phyloP scores from a whole-genome alignment of 2,329 filamentous ascomycete species.

The Penicillium sp. region DNA sequence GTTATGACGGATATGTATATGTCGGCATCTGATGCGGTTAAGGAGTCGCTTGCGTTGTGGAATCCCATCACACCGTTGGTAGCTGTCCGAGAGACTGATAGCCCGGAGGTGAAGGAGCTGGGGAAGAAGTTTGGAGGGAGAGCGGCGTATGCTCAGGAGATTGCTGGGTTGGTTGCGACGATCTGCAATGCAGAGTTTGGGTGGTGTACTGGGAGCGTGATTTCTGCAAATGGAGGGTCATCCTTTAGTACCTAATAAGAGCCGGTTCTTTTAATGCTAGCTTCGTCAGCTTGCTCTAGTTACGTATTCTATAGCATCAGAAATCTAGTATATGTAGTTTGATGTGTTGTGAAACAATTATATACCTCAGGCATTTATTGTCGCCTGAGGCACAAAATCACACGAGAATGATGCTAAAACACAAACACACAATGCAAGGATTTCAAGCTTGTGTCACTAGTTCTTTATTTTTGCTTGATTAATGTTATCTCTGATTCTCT shows the following conservation, averaged over 20 bases:
- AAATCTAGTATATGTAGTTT: background rate
- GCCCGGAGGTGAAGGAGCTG: no score
- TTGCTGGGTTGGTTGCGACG: conserved; percentile 71
- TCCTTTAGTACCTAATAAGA: background rate
- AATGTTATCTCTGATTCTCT: background rate
- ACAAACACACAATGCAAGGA: background rate
- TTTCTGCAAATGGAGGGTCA: conserved; percentile 69
- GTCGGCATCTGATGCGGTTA: no score
- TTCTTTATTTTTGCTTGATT: background rate
- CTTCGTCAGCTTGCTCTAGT: no score
- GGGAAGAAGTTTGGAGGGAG: conserved; percentile 47
- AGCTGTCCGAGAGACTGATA: no score
- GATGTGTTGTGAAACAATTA: background rate
- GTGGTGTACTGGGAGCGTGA: conserved; percentile 71
- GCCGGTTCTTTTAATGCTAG: background rate
- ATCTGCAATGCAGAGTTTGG: conserved; percentile 64
- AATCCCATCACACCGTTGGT: no score
- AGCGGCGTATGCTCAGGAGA: conserved; percentile 57
- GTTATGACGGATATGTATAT: no score
- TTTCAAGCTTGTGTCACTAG: background rate
- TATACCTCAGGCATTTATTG: background rate
- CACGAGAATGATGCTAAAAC: background rate
- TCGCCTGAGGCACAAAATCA: background rate
- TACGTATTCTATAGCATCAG: background rate
- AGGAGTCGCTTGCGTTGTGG: no score